Conservation (phyloP, 2,329 filamentous ascomycete species). For the Ceratocystis diversiconidia region DNA sequence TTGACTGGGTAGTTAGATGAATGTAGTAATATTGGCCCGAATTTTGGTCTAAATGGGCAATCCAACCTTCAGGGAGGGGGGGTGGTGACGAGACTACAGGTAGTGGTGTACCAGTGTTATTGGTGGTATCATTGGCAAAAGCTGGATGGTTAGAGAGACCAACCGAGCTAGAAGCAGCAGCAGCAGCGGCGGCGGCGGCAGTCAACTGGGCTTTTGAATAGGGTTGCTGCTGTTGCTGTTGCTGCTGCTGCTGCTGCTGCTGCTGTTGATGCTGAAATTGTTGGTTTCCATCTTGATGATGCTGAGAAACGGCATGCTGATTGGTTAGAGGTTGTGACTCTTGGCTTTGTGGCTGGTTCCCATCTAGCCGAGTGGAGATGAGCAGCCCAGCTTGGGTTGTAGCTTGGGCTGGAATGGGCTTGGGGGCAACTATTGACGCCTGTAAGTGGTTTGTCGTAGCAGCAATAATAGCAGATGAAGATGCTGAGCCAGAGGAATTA, state of each 20-base stretch:
- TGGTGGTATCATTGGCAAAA: constrained; percentile 59
- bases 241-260: constrained; percentile 1
- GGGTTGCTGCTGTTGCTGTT: constrained; percentile 11
- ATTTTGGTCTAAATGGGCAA: constrained; percentile 86
- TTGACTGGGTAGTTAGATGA: constrained; percentile 84
- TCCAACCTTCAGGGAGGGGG: constrained; percentile 93
- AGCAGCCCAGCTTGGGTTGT: constrained; percentile 10
- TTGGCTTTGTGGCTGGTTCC: constrained; percentile 12
- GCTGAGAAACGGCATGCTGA: constrained; percentile 7
- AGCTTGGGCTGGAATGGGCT: constrained; percentile 17
- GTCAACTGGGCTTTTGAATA: constrained; percentile 17
- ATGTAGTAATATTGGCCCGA: constrained; percentile 99
- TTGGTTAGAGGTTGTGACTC: background rate
- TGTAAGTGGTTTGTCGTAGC: background rate
- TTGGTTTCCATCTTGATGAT: background rate
- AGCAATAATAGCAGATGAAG: constrained; percentile 20
- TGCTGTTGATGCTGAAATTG: background rate
- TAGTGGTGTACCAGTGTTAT: constrained; percentile 12
- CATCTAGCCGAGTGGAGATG: constrained; percentile 14
- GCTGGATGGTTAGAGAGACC: constrained; percentile 65
- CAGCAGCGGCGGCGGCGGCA: constrained; percentile 30
- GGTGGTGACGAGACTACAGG: constrained; percentile 59
- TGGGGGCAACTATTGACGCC: constrained; percentile 10
- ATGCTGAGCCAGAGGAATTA: constrained; percentile 18
- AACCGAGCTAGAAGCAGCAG: constrained; percentile 33